Percentiles rank a stretch among this genome's conserved stretches.
phyloP scores from a whole-genome alignment of 352 stramenopile genomes.

The Globisporangium sylvaticum region DNA sequence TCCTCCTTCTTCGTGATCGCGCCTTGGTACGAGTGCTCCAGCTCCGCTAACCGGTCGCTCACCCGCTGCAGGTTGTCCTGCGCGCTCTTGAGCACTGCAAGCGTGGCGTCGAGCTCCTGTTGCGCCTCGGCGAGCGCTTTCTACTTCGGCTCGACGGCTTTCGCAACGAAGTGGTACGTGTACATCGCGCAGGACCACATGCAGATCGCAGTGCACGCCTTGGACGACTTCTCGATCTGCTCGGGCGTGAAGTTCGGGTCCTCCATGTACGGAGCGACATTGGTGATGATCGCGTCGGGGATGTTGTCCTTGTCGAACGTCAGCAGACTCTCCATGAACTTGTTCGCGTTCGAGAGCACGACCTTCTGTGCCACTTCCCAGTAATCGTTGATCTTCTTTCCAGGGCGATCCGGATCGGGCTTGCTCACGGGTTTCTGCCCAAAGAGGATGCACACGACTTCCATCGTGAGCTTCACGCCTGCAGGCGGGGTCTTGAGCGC shows the following conservation, averaged over 20 bases:
- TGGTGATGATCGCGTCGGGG: constrained; percentile 81
- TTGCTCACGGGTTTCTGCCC: constrained; percentile 88
- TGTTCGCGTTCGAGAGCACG: constrained; percentile 90
- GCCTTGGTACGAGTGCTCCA: constrained; percentile 83
- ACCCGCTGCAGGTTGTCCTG: constrained; percentile 81
- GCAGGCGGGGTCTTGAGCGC: constrained; percentile 87
- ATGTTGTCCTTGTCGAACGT: constrained; percentile 94
- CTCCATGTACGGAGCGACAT: constrained; percentile 82
- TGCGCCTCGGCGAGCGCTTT: constrained; percentile 53
- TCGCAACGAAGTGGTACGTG: constrained; percentile 84
- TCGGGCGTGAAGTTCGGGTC: constrained; percentile 89
- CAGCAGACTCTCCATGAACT: constrained; percentile 88
- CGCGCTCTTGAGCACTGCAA: constrained; percentile 40
- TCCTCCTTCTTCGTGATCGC: constrained; percentile 90
- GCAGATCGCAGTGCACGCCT: constrained; percentile 89
- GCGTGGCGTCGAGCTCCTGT: constrained; percentile 50
- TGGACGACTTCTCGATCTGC: constrained; percentile 90
- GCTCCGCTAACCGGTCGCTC: constrained; percentile 73
- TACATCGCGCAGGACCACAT: constrained; percentile 87
- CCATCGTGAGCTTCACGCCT: constrained; percentile 91
- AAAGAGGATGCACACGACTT: constrained; percentile 91
- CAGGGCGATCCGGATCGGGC: constrained; percentile 78
- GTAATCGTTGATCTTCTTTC: constrained; percentile 92
- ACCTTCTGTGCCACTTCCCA: constrained; percentile 89
- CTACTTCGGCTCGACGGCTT: constrained; percentile 78